phyloP scores from a whole-genome alignment of 106 monocot genomes.

The Dendrobium officinale region DNA sequence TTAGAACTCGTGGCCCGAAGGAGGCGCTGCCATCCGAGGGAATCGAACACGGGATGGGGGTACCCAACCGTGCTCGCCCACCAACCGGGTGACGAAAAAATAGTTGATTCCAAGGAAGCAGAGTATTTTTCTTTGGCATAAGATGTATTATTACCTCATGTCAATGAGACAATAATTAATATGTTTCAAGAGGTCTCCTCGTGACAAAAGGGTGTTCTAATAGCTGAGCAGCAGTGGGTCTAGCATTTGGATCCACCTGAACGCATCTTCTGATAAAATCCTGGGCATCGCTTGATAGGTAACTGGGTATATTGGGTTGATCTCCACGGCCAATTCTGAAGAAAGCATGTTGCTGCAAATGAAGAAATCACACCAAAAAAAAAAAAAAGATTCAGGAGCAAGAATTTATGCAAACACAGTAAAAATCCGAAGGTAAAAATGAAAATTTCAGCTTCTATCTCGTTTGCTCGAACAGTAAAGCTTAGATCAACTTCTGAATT shows the following conservation, averaged over 20 bases:
- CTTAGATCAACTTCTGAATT: too few relatives aligned
- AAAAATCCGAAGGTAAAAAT: too few relatives aligned
- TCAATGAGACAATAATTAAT: neutral
- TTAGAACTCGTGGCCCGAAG: too few relatives aligned
- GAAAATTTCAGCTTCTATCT: too few relatives aligned
- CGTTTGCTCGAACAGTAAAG: too few relatives aligned
- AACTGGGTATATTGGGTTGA: conserved; percentile 48
- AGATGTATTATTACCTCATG: neutral
- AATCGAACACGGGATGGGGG: too few relatives aligned
- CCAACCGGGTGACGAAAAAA: too few relatives aligned
- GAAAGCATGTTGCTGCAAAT: conserved; percentile 46
- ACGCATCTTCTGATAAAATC: conserved; percentile 72
- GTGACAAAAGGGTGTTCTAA: conserved; percentile 64
- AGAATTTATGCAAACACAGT: neutral
- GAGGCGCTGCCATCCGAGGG: too few relatives aligned
- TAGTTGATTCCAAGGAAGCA: neutral
- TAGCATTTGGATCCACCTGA: conserved; percentile 52
- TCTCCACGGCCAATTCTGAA: conserved; percentile 61
- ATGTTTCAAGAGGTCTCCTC: neutral
- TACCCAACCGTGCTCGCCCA: too few relatives aligned
- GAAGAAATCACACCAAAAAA: neutral
- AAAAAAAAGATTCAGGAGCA: neutral
- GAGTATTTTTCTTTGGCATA: neutral
- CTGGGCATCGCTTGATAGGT: conserved; percentile 57
- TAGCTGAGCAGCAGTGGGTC: conserved; percentile 53